Evolutionary conservation across 768 basidiomycete species (phyloP).

Genomic region (Xanthoconium purpureum): DNA sequence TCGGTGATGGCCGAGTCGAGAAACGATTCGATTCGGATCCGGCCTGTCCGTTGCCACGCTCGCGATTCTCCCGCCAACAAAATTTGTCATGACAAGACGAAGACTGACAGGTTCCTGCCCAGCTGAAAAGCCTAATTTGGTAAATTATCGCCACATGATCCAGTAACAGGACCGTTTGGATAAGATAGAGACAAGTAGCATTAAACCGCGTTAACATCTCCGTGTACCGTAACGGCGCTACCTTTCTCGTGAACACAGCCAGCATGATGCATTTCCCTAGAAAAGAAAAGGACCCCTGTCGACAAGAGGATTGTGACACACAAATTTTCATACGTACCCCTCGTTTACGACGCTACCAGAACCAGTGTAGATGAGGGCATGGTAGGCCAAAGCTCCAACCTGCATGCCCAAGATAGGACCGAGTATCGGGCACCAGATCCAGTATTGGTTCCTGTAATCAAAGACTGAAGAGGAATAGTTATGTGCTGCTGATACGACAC

Average conservation of each 20-base stretch:
- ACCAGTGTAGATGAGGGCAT: slow-evolving; percentile 54
- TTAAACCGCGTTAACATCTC: slow-evolving; percentile 9
- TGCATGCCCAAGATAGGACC: slow-evolving; percentile 59
- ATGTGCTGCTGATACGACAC: not conserved
- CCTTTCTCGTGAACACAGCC: not conserved
- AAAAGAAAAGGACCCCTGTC: not conserved
- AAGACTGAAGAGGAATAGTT: slow-evolving; percentile 15
- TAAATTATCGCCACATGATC: not conserved
- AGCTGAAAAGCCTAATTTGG: too few species aligned
- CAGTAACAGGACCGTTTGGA: not conserved
- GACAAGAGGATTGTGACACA: not conserved
- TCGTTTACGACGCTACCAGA: slow-evolving; percentile 52
- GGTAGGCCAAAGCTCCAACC: slow-evolving; percentile 54
- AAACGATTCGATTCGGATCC: too few species aligned
- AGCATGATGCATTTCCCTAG: slow-evolving; percentile 18
- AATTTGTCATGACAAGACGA: too few species aligned
- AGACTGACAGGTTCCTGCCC: too few species aligned
- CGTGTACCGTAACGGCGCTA: not conserved
- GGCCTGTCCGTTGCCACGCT: too few species aligned
- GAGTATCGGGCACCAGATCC: slow-evolving; percentile 70
- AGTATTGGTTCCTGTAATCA: slow-evolving; percentile 53
- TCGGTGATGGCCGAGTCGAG: too few species aligned
- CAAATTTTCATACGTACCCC: slow-evolving; percentile 37
- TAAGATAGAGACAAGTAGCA: not conserved
- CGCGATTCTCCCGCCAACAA: too few species aligned